Base-by-base conservation (phyloP, 202 grass and related monocot genomes). In the Panicum virgatum region DNA sequence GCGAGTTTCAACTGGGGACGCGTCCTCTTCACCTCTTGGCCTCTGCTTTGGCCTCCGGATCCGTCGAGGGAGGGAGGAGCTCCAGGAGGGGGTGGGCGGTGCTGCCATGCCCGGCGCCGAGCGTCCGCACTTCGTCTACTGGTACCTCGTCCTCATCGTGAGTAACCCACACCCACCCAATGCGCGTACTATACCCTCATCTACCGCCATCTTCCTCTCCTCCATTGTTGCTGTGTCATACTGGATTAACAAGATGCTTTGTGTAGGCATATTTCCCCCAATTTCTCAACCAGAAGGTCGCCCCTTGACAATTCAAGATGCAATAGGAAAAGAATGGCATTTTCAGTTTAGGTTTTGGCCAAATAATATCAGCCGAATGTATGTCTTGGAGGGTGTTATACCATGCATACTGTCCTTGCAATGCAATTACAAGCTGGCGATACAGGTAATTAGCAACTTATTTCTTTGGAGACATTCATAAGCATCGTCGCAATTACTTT, bases 341-440 rank as follows among this genome's bases (percentile, higher is more conserved):
- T 99, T 99, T 81, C 96, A 99, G 74, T 99, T 99, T 81, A 84
- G 96, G 68, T 99, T 94, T 69, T 99, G 96, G 96, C 96, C 96
- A 56, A 99, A 99, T 84, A 99, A 96, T 74, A 96, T 94, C 71
- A 99, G 96, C 80, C 90, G 96, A 90, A 99, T 99, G 96, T 99
- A 99, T 7, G 93, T 99, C 59, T 88, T 99, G 60, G 96, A 99
- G 73, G 96, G 96, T 61, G 96, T 99, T 80, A 99, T 93, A 62
- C 92, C 96, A 69, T 99, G 96, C 84, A 99, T 99, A 86, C 96
- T 96, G 60, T 99, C 96, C 51, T 90, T 99, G 80, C 96, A n/a
- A n/a, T n/a, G n/a, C n/a, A 99, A 75, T 69, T 99, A 82, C 96
- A 99, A 91, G 96, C 96, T 88, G 96, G 96, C 25, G 96, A 99